These are phyloP conservation scores for Acorus calamus DNA, from an alignment of 106 monocot species.

Conservation along the genomic window DNA sequence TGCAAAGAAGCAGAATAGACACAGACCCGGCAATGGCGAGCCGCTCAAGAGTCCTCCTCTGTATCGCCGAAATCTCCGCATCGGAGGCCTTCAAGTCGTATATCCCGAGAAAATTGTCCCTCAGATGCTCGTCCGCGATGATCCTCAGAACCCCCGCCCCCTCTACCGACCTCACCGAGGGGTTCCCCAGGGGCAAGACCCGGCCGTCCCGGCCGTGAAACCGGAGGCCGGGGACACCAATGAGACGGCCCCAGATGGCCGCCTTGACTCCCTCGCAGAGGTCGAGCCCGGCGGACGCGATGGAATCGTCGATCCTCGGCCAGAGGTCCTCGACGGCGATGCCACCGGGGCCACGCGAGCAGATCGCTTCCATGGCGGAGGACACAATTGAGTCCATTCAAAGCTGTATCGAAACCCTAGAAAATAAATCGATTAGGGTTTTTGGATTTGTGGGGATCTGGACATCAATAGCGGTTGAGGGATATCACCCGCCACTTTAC, in stretches of 20 bases:
- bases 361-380: constrained; percentile 45
- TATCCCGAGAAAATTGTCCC: constrained; percentile 57
- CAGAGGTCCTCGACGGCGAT: constrained; percentile 34
- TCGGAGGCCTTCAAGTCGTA: constrained; percentile 38
- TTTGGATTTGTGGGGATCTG: too few relatives aligned
- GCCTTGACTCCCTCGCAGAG: constrained; percentile 16
- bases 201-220: constrained; percentile 21
- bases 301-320: constrained; percentile 14
- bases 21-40: constrained; percentile 46
- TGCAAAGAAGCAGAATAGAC: neutral
- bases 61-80: constrained; percentile 28
- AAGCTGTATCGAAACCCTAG: too few relatives aligned
- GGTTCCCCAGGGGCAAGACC: constrained; percentile 4
- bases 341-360: constrained; percentile 27
- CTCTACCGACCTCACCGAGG: constrained; percentile 10
- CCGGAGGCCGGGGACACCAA: constrained; percentile 24
- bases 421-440: too few relatives aligned
- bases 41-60: constrained; percentile 43
- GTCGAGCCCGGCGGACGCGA: constrained; percentile 18
- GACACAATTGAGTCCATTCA: constrained; percentile 43
- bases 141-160: constrained; percentile 31
- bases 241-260: constrained; percentile 39
- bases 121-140: constrained; percentile 33
- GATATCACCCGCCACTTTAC: too few relatives aligned
- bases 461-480: too few relatives aligned